Evolutionary conservation across 106 monocot species (phyloP).

Genomic region (Platanthera zijinensis): DNA sequence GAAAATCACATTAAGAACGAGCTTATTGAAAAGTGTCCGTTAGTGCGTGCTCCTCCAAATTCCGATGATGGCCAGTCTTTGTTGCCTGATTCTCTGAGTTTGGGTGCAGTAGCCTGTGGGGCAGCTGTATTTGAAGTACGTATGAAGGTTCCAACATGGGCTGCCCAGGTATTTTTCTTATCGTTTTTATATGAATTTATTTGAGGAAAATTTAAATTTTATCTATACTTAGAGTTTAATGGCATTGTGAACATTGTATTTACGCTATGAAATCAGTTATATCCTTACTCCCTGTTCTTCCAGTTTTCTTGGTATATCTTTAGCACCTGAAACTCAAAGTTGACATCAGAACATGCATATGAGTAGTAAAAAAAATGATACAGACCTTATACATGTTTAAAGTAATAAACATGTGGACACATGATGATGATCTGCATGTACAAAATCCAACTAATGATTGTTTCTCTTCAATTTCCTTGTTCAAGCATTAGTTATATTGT

Average conservation of each 20-base stretch:
- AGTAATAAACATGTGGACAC: too few species aligned
- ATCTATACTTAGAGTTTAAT: background rate
- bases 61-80: slow-evolving; percentile 27
- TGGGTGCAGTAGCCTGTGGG: slow-evolving; percentile 65
- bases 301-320: background rate
- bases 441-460: background rate
- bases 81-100: slow-evolving; percentile 39
- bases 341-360: too few species aligned
- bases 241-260: background rate
- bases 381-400: too few species aligned
- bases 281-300: background rate
- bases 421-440: too few species aligned
- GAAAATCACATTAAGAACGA: slow-evolving; percentile 83
- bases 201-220: background rate
- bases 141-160: slow-evolving; percentile 81
- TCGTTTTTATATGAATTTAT: background rate
- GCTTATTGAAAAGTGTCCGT: slow-evolving; percentile 64
- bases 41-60: slow-evolving; percentile 39
- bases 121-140: slow-evolving; percentile 71
- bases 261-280: background rate
- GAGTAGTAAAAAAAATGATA: too few species aligned
- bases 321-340: too few species aligned
- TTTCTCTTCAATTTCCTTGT: background rate
- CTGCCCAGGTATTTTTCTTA: slow-evolving; percentile 50
- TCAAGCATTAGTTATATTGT: background rate